phyloP scores from a whole-genome alignment of 2,329 filamentous ascomycete genomes.

The Microcyclosporella mali region DNA sequence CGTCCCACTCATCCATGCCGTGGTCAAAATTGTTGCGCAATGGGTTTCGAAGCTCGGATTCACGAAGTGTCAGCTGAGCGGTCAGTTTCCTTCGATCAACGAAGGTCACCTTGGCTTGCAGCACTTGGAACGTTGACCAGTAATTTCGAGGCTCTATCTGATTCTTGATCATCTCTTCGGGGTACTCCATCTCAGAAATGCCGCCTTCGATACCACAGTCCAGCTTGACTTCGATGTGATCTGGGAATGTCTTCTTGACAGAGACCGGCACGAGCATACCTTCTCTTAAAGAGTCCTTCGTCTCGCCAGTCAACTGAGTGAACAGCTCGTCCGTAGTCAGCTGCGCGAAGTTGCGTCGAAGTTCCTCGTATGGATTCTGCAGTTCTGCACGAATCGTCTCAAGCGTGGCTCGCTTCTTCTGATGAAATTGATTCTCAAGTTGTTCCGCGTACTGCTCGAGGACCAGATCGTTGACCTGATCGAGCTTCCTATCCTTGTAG shows the following conservation, averaged over 20 bases:
- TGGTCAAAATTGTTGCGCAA: conserved; percentile 65
- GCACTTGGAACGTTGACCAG: conserved; percentile 73
- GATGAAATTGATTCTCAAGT: conserved; percentile 84
- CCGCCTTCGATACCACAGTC: conserved; percentile 92
- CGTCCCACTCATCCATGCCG: conserved; percentile 69
- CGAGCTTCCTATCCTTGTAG: conserved; percentile 88
- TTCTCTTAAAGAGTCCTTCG: conserved; percentile 70
- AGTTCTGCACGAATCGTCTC: conserved; percentile 94
- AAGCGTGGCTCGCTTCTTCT: conserved; percentile 88
- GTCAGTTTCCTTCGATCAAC: conserved; percentile 81
- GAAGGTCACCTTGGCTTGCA: conserved; percentile 80
- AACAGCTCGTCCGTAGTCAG: conserved; percentile 76
- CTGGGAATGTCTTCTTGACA: conserved; percentile 80
- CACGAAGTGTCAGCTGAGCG: conserved; percentile 76
- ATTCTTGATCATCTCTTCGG: conserved; percentile 56
- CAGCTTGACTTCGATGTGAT: conserved; percentile 87
- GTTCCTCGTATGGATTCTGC: conserved; percentile 87
- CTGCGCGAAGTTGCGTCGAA: conserved; percentile 70
- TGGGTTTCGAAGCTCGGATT: conserved; percentile 69
- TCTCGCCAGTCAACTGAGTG: conserved; percentile 95
- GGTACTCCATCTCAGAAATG: conserved; percentile 75
- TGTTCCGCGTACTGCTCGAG: conserved; percentile 96
- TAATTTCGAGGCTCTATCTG: conserved; percentile 52
- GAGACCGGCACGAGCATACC: conserved; percentile 91
- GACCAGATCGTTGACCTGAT: conserved; percentile 92